phyloP scores from a whole-genome alignment of 805 yeast species.

The Wickerhamiella brachini region DNA sequence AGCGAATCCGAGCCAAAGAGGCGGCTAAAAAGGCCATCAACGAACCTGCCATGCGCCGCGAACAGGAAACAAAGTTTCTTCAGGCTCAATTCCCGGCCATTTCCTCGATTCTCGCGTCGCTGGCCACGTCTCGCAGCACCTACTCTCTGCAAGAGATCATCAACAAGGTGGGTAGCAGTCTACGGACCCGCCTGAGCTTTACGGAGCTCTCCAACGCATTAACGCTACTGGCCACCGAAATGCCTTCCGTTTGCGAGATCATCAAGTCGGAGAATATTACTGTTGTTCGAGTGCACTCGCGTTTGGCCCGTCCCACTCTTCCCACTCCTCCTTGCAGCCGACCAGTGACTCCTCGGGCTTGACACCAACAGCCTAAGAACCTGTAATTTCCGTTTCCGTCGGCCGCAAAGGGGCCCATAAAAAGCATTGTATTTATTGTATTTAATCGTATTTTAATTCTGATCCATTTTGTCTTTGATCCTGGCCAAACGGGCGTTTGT shows the following conservation, averaged over 20 bases:
- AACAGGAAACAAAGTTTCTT: constrained; percentile 12
- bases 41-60: constrained; percentile 5
- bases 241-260: constrained; percentile 19
- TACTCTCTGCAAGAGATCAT: constrained; percentile 11
- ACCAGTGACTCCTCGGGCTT: background rate
- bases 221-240: constrained; percentile 10
- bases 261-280: constrained; percentile 15
- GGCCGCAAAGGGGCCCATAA: too few relatives aligned
- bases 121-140: constrained; percentile 6
- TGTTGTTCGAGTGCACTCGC: constrained; percentile 11
- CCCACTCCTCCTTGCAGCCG: background rate
- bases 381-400: too few relatives aligned
- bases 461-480: too few relatives aligned
- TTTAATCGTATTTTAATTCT: too few relatives aligned
- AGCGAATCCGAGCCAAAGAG: constrained; percentile 23
- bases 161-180: constrained; percentile 14
- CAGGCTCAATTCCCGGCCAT: constrained; percentile 17
- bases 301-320: background rate
- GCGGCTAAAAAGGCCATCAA: constrained; percentile 7
- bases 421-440: too few relatives aligned
- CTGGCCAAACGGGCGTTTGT: too few relatives aligned
- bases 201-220: constrained; percentile 16
- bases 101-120: constrained; percentile 12
- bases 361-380: too few relatives aligned
- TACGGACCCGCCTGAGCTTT: constrained; percentile 15